Evolutionary conservation across 192 early-diverging fungal genomes (phyloP).

Genomic region (Umbelopsis isabellina): DNA sequence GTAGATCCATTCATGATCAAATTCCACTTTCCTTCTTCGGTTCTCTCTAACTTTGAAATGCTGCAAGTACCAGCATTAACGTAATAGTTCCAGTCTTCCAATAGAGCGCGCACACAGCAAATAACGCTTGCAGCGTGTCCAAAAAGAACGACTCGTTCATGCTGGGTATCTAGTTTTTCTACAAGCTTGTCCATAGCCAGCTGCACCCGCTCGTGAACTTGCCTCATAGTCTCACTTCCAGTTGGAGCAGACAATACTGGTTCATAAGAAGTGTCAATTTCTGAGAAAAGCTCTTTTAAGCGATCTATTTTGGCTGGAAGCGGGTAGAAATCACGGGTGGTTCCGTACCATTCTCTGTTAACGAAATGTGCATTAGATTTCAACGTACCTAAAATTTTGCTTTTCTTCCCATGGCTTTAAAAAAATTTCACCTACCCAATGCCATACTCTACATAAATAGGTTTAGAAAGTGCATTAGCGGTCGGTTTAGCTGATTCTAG

Average conservation of each 20-base stretch:
- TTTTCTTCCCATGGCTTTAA: background rate
- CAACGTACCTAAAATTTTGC: background rate
- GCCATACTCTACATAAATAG: constrained; percentile 26
- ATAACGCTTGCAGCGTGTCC: constrained; percentile 37
- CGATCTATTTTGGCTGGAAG: background rate
- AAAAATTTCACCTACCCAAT: constrained; percentile 20
- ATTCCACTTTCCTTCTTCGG: constrained; percentile 22
- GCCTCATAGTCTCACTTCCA: constrained; percentile 20
- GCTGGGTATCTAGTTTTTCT: constrained; percentile 1
- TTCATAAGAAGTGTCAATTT: constrained; percentile 16
- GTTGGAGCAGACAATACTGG: constrained; percentile 22
- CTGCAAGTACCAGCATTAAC: constrained; percentile 27
- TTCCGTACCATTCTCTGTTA: constrained; percentile 37
- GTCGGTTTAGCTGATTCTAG: constrained; percentile 28
- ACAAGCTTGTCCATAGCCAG: constrained; percentile 23
- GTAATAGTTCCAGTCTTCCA: constrained; percentile 13
- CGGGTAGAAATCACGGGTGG: constrained; percentile 1
- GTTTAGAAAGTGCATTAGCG: constrained; percentile 3
- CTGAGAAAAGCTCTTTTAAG: constrained; percentile 23
- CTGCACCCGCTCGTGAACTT: constrained; percentile 27
- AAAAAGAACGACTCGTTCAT: constrained; percentile 20
- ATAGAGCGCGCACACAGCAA: constrained; percentile 27
- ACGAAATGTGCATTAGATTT: background rate
- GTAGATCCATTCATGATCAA: constrained; percentile 26
- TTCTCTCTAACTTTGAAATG: constrained; percentile 28